Conservation (phyloP, 2,329 filamentous ascomycete genomes). For the Colletotrichum scovillei region DNA sequence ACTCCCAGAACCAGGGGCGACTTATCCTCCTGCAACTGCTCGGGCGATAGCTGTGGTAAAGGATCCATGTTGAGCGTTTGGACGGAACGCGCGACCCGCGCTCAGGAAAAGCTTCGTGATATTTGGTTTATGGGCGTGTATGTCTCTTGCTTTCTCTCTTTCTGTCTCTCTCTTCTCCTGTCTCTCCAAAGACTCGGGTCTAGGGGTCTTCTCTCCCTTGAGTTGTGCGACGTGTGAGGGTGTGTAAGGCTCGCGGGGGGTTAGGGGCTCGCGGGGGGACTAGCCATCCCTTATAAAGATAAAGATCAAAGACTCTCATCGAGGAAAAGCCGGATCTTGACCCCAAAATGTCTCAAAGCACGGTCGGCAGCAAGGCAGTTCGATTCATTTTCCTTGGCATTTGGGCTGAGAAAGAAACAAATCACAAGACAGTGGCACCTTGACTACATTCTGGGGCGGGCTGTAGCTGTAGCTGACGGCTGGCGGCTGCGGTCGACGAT, state of each 20-base stretch:
- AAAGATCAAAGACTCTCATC: neutral
- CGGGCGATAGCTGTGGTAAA: conserved; percentile 15
- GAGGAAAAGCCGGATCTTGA: neutral
- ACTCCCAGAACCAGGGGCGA: conserved; percentile 35
- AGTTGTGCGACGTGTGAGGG: neutral
- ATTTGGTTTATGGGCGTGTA: neutral
- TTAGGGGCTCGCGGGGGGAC: neutral
- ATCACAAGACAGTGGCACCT: neutral
- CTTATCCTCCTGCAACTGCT: conserved; percentile 27
- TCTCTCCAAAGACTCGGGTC: neutral
- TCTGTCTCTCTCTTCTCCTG: no score
- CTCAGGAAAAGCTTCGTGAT: no score
- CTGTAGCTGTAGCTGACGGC: no score
- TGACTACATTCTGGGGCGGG: no score
- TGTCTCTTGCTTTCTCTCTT: neutral
- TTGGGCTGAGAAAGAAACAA: neutral
- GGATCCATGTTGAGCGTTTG: conserved; percentile 5
- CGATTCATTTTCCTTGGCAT: neutral
- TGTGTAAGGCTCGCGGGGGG: neutral
- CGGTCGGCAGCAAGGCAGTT: no score
- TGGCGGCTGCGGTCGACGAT: no score
- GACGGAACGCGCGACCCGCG: neutral
- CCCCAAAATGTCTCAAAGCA: no score
- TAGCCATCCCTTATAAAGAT: neutral
- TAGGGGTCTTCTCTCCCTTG: neutral